Percentiles rank a stretch among this genome's conserved stretches.
These are phyloP conservation scores for Claviceps fusiformis DNA, from an alignment of 2,329 filamentous ascomycete species.

Conservation along the genomic window DNA sequence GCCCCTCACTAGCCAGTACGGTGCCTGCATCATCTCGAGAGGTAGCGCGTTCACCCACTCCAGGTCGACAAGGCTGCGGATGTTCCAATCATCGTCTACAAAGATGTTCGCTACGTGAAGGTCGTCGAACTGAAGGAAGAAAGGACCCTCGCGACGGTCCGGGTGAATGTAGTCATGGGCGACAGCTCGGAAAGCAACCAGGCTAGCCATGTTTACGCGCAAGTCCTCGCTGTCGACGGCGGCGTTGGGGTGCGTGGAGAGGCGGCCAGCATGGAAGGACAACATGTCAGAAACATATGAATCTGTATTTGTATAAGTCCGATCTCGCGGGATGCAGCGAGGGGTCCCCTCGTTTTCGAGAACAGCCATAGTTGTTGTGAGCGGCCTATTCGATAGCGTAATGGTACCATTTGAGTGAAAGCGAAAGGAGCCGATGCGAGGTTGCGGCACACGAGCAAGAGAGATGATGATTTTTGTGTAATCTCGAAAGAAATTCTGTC, in stretches of 20 bases:
- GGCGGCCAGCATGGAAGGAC: neutral
- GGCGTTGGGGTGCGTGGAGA: neutral
- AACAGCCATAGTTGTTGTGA: neutral
- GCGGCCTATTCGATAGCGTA: neutral
- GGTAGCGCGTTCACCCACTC: slow-evolving; percentile 16
- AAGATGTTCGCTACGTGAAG: slow-evolving; percentile 24
- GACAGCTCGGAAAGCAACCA: neutral
- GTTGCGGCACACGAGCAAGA: neutral
- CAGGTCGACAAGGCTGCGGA: slow-evolving; percentile 17
- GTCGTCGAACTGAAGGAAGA: slow-evolving; percentile 20
- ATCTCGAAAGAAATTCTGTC: neutral
- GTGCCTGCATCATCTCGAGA: slow-evolving; percentile 11
- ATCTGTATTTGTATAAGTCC: neutral
- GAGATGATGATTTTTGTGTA: neutral
- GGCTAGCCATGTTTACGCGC: neutral
- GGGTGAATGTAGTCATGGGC: slow-evolving; percentile 10
- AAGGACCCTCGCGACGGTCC: slow-evolving; percentile 16
- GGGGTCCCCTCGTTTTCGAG: neutral
- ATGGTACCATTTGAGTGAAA: neutral
- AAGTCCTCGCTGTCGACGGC: neutral
- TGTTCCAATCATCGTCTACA: slow-evolving; percentile 17
- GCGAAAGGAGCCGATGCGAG: neutral
- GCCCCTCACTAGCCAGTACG: neutral
- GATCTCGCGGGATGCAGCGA: neutral
- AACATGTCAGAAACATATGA: neutral